These are phyloP conservation scores for Coemansia sp. DNA, from an alignment of 192 early-diverging fungal species.

Conservation along the genomic window DNA sequence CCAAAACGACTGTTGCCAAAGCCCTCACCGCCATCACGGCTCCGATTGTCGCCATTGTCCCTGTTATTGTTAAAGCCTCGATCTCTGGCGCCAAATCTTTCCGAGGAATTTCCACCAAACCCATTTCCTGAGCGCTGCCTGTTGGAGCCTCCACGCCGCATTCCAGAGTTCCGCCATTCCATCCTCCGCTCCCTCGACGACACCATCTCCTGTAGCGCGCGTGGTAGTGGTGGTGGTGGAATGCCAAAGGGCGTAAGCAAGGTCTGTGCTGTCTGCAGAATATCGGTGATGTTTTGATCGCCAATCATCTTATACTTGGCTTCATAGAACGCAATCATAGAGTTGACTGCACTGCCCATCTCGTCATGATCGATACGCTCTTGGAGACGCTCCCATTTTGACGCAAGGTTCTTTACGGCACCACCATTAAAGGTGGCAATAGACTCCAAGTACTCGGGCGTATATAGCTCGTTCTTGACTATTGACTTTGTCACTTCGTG, in stretches of 20 bases:
- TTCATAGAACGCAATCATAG: constrained; percentile 45
- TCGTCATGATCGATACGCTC: constrained; percentile 20
- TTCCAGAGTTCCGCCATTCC: not conserved
- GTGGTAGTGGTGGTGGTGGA: constrained; percentile 17
- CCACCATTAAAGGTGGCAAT: constrained; percentile 22
- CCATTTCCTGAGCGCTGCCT: not conserved
- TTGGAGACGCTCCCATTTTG: constrained; percentile 27
- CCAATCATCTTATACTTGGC: constrained; percentile 17
- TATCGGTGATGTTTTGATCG: constrained; percentile 15
- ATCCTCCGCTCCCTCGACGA: not conserved
- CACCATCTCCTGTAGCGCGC: constrained; percentile 9
- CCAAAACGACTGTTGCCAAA: not conserved
- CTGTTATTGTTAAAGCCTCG: constrained; percentile 7
- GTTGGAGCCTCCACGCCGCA: not conserved
- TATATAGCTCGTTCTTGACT: constrained; percentile 48
- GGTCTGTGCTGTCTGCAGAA: constrained; percentile 16
- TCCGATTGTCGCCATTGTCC: not conserved
- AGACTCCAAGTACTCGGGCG: constrained; percentile 21
- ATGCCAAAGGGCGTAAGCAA: constrained; percentile 33
- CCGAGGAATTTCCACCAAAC: too few relatives aligned
- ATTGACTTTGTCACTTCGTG: constrained; percentile 62
- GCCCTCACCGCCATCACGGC: constrained; percentile 4
- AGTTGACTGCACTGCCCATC: constrained; percentile 51
- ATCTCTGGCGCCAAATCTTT: not conserved
- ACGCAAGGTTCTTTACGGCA: constrained; percentile 27